Base-by-base conservation (phyloP, 2,329 filamentous ascomycete species). In the Fusarium papillatum region DNA sequence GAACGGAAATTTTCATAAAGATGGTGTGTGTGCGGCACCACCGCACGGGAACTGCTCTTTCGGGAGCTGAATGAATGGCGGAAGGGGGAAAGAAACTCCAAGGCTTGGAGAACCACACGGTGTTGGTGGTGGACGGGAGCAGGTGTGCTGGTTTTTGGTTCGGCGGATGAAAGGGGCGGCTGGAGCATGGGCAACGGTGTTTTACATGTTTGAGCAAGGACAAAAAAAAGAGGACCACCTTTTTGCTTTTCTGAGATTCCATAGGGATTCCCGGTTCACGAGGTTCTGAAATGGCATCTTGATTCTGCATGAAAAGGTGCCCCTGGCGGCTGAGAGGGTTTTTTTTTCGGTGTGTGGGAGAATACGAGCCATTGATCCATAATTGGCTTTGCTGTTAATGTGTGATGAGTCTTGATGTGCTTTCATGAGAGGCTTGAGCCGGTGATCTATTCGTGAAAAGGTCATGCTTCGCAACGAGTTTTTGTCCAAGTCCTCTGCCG, bases 151-250 rank as follows among this genome's bases (percentile, higher is more conserved):
- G 64, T 74, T 62, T 62, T 62, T 66, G 73, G 62, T 77, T 74
- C 69, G 72, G 72, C 68, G 68, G n/a, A n/a, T n/a, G n/a, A n/a
- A n/a, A n/a, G n/a, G n/a, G 74, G 72, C 62, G 79, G 80, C 76
- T 79, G 82, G 80, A 82, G 82, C 82, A 83, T 82, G 81, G 81
- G 81, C 68, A 78, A 78, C 72, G 81, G 81, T 83, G 81, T 83
- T 83, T 81, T 81, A 80, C 80, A 81, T 81, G 80, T 81, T 80
- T 80, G 74, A 80, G 80, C 80, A 81, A 81, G 79, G 78, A 55
- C 26, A 31, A 36, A 76, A 75, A 64, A 75, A 77, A 76, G 69
- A 73, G 59, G 29, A 77, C 46, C 78, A 31, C 77, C 66, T 76
- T 41, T 41, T 79, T 81, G 73, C 75, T 79, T 78, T 81, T 78